A percentile compares a stretch with the other conserved stretches of the same genome.
phyloP scores from a whole-genome alignment of 1,139 yeast genomes.

The Saccharomycopsis hybrid region DNA sequence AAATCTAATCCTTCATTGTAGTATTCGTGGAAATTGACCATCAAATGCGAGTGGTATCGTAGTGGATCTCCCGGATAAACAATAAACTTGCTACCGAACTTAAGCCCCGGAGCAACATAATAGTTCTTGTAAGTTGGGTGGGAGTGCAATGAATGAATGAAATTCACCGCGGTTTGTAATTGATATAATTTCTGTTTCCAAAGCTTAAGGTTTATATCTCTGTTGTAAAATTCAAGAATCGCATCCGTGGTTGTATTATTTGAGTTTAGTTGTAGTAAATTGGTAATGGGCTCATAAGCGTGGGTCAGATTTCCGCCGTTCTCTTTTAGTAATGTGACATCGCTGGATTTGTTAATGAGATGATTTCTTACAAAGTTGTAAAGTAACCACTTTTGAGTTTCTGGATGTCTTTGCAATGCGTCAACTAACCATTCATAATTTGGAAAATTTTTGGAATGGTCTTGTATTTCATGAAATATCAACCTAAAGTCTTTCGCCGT shows the following conservation, averaged over 20 bases:
- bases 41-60: constrained; percentile 80
- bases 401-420: constrained; percentile 15
- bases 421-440: constrained; percentile 20
- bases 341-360: constrained; percentile 11
- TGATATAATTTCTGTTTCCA: not conserved
- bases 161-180: constrained; percentile 23
- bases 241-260: not conserved
- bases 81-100: constrained; percentile 85
- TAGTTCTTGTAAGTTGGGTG: constrained; percentile 41
- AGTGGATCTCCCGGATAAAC: constrained; percentile 96
- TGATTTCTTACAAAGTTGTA: constrained; percentile 2
- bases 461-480: constrained; percentile 19
- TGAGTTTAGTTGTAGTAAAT: not conserved
- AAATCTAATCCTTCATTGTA: constrained; percentile 46
- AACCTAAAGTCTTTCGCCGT: constrained; percentile 14
- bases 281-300: not conserved
- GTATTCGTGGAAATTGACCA: constrained; percentile 50
- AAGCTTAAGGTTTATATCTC: constrained; percentile 14
- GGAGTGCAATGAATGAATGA: constrained; percentile 2
- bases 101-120: constrained; percentile 72
- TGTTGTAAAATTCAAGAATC: too few relatives aligned
- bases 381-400: constrained; percentile 10
- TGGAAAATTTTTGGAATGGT: constrained; percentile 22
- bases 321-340: constrained; percentile 12
- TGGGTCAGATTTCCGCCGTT: not conserved